These are phyloP conservation scores for Monascus purpureus DNA, from an alignment of 495 filamentous ascomycete genomes.

Conservation along the genomic window DNA sequence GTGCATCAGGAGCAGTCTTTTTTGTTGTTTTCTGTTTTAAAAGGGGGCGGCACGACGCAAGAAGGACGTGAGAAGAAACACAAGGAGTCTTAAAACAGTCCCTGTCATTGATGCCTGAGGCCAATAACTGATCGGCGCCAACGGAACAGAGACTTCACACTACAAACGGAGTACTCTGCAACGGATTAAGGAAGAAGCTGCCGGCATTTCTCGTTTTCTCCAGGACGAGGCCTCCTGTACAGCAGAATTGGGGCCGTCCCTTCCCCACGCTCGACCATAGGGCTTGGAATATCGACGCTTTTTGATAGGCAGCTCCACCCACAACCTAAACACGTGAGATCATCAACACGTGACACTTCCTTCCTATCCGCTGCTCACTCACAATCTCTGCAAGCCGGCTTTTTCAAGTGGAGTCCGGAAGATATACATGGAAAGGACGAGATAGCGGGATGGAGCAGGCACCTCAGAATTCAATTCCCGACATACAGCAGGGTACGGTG, in stretches of 20 bases:
- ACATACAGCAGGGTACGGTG: conserved; percentile 16
- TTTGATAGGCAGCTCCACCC: no score
- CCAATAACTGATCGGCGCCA: background rate
- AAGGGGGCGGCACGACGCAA: conserved; percentile 8
- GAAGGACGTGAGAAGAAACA: conserved; percentile 8
- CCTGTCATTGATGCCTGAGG: conserved; percentile 2
- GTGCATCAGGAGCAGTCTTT: conserved; percentile 9
- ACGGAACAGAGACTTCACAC: background rate
- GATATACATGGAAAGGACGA: no score
- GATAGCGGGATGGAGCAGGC: conserved; percentile 37
- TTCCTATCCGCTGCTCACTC: no score
- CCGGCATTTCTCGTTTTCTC: no score
- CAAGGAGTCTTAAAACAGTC: conserved; percentile 3
- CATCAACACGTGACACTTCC: no score
- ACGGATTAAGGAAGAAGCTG: background rate
- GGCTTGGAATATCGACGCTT: no score
- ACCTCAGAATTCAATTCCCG: conserved; percentile 20
- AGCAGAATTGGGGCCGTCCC: no score
- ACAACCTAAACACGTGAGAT: no score
- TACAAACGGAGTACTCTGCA: background rate
- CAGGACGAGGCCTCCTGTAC: no score
- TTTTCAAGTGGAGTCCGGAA: no score
- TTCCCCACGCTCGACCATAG: no score
- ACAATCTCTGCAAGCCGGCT: no score
- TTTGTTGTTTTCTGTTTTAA: conserved; percentile 1